phyloP scores from a whole-genome alignment of 139 green algal species.

The Tetraselmis striata region DNA sequence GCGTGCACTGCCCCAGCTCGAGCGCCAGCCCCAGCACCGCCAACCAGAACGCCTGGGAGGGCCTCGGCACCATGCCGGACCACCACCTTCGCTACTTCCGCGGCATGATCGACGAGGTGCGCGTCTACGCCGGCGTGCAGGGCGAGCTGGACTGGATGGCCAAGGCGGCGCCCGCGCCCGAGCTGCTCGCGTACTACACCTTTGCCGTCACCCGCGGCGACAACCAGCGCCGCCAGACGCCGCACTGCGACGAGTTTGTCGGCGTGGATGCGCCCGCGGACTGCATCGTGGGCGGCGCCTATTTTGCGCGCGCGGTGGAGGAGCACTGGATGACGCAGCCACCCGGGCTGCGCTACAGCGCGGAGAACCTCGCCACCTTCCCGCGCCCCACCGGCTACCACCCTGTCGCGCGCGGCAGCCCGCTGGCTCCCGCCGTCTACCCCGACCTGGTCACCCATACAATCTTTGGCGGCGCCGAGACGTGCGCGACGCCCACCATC shows the following conservation, averaged over 20 bases:
- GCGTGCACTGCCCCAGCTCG: slow-evolving; percentile 10
- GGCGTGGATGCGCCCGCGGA: neutral
- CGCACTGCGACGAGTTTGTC: neutral
- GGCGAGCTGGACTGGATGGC: slow-evolving; percentile 2
- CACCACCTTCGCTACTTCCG: slow-evolving; percentile 12
- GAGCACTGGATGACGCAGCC: neutral
- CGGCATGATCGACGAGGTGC: slow-evolving; percentile 25
- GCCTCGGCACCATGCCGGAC: neutral
- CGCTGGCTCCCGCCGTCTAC: neutral
- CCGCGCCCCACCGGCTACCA: neutral
- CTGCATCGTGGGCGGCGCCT: neutral
- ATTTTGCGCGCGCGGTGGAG: neutral
- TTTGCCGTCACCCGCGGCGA: neutral
- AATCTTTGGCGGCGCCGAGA: neutral
- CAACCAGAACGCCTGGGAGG: neutral
- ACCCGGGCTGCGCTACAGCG: neutral
- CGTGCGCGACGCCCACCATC: neutral
- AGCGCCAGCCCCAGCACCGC: neutral
- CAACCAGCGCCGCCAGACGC: neutral
- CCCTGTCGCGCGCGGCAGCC: neutral
- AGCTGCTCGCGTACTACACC: neutral
- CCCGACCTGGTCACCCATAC: neutral
- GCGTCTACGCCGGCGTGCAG: slow-evolving; percentile 9
- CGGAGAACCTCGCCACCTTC: neutral
- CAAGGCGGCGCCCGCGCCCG: neutral